Conservation (phyloP, 306 rosid species). For the Prinsepia uniflora region DNA sequence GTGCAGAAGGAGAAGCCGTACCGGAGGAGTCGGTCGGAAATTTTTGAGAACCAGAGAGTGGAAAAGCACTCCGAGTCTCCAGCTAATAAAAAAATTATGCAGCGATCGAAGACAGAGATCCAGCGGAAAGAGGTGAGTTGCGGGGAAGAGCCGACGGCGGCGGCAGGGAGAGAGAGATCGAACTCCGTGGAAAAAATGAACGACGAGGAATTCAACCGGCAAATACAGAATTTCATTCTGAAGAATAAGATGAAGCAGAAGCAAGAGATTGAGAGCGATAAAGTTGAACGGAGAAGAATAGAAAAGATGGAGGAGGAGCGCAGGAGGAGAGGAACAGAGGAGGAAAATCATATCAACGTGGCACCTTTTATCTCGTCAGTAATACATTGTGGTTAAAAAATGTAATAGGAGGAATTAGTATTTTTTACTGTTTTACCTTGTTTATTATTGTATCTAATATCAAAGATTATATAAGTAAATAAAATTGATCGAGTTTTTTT, state of each 20-base stretch:
- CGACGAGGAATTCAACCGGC: slow-evolving; percentile 59
- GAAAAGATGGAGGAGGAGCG: neutral
- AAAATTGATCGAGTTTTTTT: neutral
- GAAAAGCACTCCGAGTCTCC: slow-evolving; percentile 6
- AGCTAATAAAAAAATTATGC: slow-evolving; percentile 12
- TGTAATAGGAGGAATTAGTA: neutral
- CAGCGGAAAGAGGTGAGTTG: slow-evolving; percentile 1
- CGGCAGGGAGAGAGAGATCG: neutral
- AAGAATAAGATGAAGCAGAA: slow-evolving; percentile 36
- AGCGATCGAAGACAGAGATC: slow-evolving; percentile 26
- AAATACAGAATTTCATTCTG: slow-evolving; percentile 52
- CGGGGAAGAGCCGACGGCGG: slow-evolving; percentile 30
- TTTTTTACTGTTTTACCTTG: slow-evolving; percentile 5
- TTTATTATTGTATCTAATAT: neutral
- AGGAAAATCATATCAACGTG: neutral
- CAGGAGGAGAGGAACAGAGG: neutral
- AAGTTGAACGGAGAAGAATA: neutral
- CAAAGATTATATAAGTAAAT: neutral
- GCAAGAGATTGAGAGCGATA: slow-evolving; percentile 24
- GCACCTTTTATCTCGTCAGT: neutral
- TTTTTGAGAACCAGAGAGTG: slow-evolving; percentile 15
- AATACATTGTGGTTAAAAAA: neutral
- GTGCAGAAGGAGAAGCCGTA: slow-evolving; percentile 31
- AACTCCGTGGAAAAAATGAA: slow-evolving; percentile 44
- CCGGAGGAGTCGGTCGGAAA: slow-evolving; percentile 54